Conservation (phyloP, 176 grass and related monocot genomes). For the Oryza longistaminata region DNA sequence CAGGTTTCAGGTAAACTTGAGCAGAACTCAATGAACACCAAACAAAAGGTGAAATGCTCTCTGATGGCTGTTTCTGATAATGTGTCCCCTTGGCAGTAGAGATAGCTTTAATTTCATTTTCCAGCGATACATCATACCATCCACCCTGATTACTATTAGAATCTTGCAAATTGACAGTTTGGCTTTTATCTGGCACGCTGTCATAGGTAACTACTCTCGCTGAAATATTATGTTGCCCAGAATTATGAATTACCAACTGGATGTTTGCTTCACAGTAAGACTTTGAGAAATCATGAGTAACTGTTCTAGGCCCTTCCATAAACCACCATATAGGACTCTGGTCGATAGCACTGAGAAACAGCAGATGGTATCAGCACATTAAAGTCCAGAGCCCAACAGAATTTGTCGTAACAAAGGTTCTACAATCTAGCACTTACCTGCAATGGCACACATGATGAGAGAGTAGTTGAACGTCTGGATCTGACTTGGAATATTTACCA, state of each 20-base stretch:
- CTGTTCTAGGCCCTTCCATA: slow-evolving; percentile 68
- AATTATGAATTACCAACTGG: slow-evolving; percentile 68
- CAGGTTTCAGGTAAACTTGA: slow-evolving; percentile 61
- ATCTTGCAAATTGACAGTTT: slow-evolving; percentile 45
- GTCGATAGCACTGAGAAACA: slow-evolving; percentile 59
- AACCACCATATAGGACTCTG: slow-evolving; percentile 74
- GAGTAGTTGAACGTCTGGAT: slow-evolving; percentile 43
- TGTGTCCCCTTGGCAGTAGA: slow-evolving; percentile 50
- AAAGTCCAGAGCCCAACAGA: slow-evolving; percentile 14
- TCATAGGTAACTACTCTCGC: slow-evolving; percentile 67
- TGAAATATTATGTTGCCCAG: slow-evolving; percentile 38
- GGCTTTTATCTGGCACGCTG: slow-evolving; percentile 44
- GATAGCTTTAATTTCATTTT: slow-evolving; percentile 67
- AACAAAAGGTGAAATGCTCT: slow-evolving; percentile 68
- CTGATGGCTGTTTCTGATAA: slow-evolving; percentile 47
- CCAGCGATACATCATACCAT: slow-evolving; percentile 83
- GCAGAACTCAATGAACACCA: slow-evolving; percentile 81
- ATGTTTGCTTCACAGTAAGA: slow-evolving; percentile 69
- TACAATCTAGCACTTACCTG: slow-evolving; percentile 69
- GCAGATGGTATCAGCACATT: slow-evolving; percentile 20
- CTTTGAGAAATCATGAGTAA: slow-evolving; percentile 81
- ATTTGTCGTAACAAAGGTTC: not conserved
- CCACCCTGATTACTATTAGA: slow-evolving; percentile 55
- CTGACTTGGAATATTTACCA: slow-evolving; percentile 47
- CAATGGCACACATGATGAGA: slow-evolving; percentile 80